Evolutionary conservation across 768 basidiomycete species (phyloP).

Genomic region (Boletus sp.): DNA sequence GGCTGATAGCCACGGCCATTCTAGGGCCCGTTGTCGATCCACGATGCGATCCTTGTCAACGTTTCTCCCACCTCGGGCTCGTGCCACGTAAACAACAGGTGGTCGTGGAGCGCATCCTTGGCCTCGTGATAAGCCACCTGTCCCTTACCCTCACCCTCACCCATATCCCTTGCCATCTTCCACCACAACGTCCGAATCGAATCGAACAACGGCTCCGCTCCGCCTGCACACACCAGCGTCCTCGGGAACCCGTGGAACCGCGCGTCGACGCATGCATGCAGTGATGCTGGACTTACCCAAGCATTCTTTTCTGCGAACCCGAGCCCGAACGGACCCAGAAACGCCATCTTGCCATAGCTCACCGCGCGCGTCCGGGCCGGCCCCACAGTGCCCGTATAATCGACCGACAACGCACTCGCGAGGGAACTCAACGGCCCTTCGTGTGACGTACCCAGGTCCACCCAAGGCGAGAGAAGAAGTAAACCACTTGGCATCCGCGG

Average conservation of each 20-base stretch:
- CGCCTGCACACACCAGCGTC: slow-evolving; percentile 59
- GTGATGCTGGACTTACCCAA: slow-evolving; percentile 62
- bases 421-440: slow-evolving; percentile 36
- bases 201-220: slow-evolving; percentile 56
- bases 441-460: slow-evolving; percentile 20
- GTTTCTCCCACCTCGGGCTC: slow-evolving; percentile 55
- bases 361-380: not conserved
- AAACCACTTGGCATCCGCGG: slow-evolving; percentile 28
- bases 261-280: slow-evolving; percentile 35
- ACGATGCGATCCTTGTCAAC: slow-evolving; percentile 46
- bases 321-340: slow-evolving; percentile 47
- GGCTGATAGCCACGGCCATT: not conserved
- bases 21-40: slow-evolving; percentile 31
- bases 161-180: slow-evolving; percentile 52
- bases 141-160: slow-evolving; percentile 39
- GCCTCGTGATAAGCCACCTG: slow-evolving; percentile 46
- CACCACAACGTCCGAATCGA: slow-evolving; percentile 46
- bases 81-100: slow-evolving; percentile 46
- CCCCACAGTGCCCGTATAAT: slow-evolving; percentile 27
- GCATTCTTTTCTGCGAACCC: slow-evolving; percentile 44
- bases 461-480: slow-evolving; percentile 36
- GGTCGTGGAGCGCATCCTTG: slow-evolving; percentile 53
- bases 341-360: slow-evolving; percentile 28
- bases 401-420: slow-evolving; percentile 21
- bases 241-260: slow-evolving; percentile 56